Percentiles rank a stretch among this genome's conserved stretches.
Conservation (phyloP, 495 filamentous ascomycete genomes). For the Evansstolkia leycettana region DNA sequence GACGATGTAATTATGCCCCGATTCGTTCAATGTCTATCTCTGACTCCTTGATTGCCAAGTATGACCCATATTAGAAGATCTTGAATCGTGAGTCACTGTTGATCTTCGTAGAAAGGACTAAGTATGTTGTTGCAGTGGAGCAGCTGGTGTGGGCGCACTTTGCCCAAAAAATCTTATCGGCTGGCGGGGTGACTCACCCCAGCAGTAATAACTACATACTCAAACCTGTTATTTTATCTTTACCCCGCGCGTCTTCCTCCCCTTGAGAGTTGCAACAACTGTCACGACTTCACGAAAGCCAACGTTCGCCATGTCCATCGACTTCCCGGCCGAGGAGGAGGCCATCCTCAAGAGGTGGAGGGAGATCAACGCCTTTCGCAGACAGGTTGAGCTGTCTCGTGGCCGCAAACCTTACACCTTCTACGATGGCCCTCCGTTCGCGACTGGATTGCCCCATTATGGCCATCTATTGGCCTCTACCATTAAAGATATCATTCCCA, state of each 20-base stretch:
- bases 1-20: too few species aligned
- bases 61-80: too few species aligned
- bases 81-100: too few species aligned
- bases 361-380: slow-evolving; percentile 79
- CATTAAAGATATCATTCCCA: slow-evolving; percentile 93
- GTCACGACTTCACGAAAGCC: slow-evolving; percentile 6
- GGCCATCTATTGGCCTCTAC: slow-evolving; percentile 92
- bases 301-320: slow-evolving; percentile 57
- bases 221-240: slow-evolving; percentile 10
- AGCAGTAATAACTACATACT: too few species aligned
- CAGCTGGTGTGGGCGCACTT: too few species aligned
- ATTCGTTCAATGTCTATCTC: too few species aligned
- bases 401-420: slow-evolving; percentile 62
- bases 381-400: slow-evolving; percentile 60
- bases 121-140: too few species aligned
- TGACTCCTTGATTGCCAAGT: too few species aligned
- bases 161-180: too few species aligned
- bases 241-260: slow-evolving; percentile 16
- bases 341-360: slow-evolving; percentile 68
- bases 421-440: slow-evolving; percentile 49
- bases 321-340: slow-evolving; percentile 89
- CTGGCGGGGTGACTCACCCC: slow-evolving; percentile 28
- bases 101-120: too few species aligned
- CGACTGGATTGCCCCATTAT: slow-evolving; percentile 80
- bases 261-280: slow-evolving; percentile 8